phyloP scores from a whole-genome alignment of 805 yeast species.

The Starmerella stigmatis region DNA sequence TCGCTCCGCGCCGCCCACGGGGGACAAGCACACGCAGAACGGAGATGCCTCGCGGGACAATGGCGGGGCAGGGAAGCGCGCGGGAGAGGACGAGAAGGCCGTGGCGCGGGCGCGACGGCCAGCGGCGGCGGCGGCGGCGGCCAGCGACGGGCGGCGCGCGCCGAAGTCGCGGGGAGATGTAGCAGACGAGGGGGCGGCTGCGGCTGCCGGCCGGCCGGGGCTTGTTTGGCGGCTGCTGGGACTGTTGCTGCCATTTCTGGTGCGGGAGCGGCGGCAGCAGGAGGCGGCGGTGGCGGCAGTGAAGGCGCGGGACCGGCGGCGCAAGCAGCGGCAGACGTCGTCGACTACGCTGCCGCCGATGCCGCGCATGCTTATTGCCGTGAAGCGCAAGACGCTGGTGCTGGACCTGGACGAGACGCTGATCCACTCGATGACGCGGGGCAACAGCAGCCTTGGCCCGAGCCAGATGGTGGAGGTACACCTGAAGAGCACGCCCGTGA shows the following conservation, averaged over 20 bases:
- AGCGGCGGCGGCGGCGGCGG: background rate
- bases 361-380: constrained; percentile 12
- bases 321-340: constrained; percentile 1
- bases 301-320: background rate
- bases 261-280: background rate
- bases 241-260: constrained; percentile 8
- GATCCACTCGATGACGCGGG: constrained; percentile 77
- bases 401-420: constrained; percentile 90
- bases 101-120: constrained; percentile 7
- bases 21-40: background rate
- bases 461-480: constrained; percentile 75
- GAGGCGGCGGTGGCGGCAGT: too few relatives aligned
- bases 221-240: constrained; percentile 11
- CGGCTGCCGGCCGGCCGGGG: background rate
- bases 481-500: constrained; percentile 28
- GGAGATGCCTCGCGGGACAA: background rate
- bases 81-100: constrained; percentile 1
- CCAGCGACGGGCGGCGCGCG: background rate
- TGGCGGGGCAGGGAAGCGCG: background rate
- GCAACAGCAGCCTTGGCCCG: constrained; percentile 31
- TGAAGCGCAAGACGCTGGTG: constrained; percentile 51
- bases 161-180: background rate
- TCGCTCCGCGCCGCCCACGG: background rate
- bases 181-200: background rate
- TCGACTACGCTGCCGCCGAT: constrained; percentile 16